Evolutionary conservation across 1,284 basidiomycete genomes (phyloP), one percentile per base, ranked within the genome.

Genomic region (Fomitopsis schrenkii): DNA sequence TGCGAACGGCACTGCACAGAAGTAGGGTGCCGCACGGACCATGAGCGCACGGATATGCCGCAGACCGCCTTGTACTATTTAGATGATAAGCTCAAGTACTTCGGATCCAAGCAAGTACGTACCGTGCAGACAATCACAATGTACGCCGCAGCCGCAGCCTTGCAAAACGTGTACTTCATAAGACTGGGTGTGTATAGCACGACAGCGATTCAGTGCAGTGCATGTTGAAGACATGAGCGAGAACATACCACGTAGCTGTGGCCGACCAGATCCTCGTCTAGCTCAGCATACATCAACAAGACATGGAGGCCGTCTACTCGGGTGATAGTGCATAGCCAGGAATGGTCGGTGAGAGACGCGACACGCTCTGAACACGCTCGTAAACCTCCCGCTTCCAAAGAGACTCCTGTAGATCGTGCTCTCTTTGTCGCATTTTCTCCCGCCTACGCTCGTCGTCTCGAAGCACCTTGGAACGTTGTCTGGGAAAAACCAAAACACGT

Each of bases 401-500:
- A 0, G 90, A 92, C 60, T 85, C 83, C 56, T 83, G 77, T n/a
- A 91, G 75, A 0, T 89, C 87, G 55, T 81, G 80, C 70, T 90
- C 80, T 58, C 22, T 22, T 22, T 22, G 22, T 22, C 22, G 22
- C 91, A 85, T 84, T 75, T 94, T 94, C 68, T 88, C 84, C 63
- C 75, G 79, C 62, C 91, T 79, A 36, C 95, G 86, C 66, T 87
- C 92, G 68, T 97, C 94, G 72, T 97, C 95, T 53, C 87, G 84
- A 44, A 97, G 68, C 0, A 97, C 95, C 95, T 71, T 90, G 82
- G 72, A 91, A 97, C 95, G 97, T 97, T 19, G 80, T 88, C 95
- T 94, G 63, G 0, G 40, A 48, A 30, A 12, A 8, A 12, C 35
- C 14, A 19, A 14, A 26, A 52, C 2, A 1, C 30, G 33, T 15